Evolutionary conservation across 805 yeast genomes (phyloP).

Genomic region (Jamesozyma piceae): DNA sequence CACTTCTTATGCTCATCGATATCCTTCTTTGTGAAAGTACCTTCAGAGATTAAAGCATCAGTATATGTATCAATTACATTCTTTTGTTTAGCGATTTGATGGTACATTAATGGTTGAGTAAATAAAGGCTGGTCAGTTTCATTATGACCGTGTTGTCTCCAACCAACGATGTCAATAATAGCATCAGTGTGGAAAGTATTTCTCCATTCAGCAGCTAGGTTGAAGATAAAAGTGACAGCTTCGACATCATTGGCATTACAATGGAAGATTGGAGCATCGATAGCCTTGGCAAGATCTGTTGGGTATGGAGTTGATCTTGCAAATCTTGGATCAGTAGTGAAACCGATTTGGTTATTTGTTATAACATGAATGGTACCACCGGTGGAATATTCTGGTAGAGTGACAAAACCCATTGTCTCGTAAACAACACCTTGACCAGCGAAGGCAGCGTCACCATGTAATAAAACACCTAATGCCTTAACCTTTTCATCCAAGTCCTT

Average conservation of each 20-base stretch:
- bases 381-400: conserved; percentile 88
- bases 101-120: conserved; percentile 97
- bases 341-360: conserved; percentile 97
- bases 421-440: conserved; percentile 98
- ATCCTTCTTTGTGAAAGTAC: conserved; percentile 81
- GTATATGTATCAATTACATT: conserved; percentile 82
- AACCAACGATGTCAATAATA: conserved; percentile 92
- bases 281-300: conserved; percentile 91
- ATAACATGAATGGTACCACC: conserved; percentile 98
- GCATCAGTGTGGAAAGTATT: conserved; percentile 94
- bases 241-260: conserved; percentile 98
- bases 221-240: conserved; percentile 81
- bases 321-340: conserved; percentile 96
- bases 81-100: conserved; percentile 79
- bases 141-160: conserved; percentile 97
- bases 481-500: conserved; percentile 71
- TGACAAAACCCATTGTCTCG: conserved; percentile 93
- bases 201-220: conserved; percentile 98
- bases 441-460: conserved; percentile 99
- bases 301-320: conserved; percentile 98
- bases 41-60: conserved; percentile 71
- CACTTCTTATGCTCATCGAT: conserved; percentile 93
- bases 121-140: conserved; percentile 99
- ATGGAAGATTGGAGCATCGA: conserved; percentile 98
- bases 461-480: conserved; percentile 83